These are phyloP conservation scores for Cercospora sojina DNA, from an alignment of 2,329 filamentous ascomycete genomes.

Conservation along the genomic window DNA sequence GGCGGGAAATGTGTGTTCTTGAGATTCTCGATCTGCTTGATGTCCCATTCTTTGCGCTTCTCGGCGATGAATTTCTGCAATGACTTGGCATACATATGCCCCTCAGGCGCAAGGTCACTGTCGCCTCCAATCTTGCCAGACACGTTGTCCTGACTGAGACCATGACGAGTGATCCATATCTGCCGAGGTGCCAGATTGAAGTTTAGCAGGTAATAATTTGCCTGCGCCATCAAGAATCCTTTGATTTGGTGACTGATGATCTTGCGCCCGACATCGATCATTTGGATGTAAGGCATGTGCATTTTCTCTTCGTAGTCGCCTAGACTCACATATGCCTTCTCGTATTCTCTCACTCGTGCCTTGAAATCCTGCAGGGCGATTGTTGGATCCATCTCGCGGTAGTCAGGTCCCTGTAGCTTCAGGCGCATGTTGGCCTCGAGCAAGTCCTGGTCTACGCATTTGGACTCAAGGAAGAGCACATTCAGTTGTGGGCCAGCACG, in stretches of 20 bases:
- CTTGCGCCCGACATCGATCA: constrained; percentile 96
- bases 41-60: constrained; percentile 77
- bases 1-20: constrained; percentile 83
- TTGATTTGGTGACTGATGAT: constrained; percentile 85
- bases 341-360: constrained; percentile 85
- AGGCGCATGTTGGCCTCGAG: constrained; percentile 96
- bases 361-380: constrained; percentile 88
- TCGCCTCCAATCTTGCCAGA: constrained; percentile 88
- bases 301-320: constrained; percentile 76
- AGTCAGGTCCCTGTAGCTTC: constrained; percentile 93
- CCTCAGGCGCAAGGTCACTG: constrained; percentile 77
- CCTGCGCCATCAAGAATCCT: constrained; percentile 87
- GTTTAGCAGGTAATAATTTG: constrained; percentile 91
- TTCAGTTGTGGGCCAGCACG: constrained; percentile 82
- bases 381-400: constrained; percentile 86
- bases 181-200: constrained; percentile 95
- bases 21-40: constrained; percentile 75
- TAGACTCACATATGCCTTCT: constrained; percentile 88
- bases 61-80: constrained; percentile 80
- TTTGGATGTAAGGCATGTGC: constrained; percentile 92
- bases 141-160: constrained; percentile 85
- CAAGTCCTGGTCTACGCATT: constrained; percentile 79
- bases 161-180: constrained; percentile 97
- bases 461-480: constrained; percentile 92
- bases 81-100: constrained; percentile 73